Conservation (phyloP, 2,329 filamentous ascomycete species). For the Paecilomyces fulvus region DNA sequence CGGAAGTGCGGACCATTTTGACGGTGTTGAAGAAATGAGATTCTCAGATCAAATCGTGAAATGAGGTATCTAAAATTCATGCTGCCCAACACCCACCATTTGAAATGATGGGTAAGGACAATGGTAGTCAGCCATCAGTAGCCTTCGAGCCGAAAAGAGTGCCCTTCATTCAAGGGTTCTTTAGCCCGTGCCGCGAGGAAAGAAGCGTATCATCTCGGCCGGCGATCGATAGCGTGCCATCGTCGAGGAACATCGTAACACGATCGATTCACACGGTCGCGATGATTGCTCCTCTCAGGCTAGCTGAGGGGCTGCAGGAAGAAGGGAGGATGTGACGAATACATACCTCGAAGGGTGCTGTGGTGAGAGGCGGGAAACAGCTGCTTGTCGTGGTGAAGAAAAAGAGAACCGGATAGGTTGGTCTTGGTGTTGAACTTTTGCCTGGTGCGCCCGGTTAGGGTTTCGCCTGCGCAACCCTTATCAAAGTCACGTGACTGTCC, state of each 20-base stretch:
- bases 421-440: conserved; percentile 15
- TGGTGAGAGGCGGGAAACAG: conserved; percentile 18
- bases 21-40: conserved; percentile 41
- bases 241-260: not conserved
- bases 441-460: conserved; percentile 26
- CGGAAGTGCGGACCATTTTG: conserved; percentile 99
- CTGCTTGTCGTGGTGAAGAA: conserved; percentile 7
- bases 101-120: conserved; percentile 4
- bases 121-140: conserved; percentile 53
- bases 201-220: conserved; percentile 35
- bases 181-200: conserved; percentile 50
- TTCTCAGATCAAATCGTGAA: conserved; percentile 45
- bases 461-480: conserved; percentile 18
- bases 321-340: conserved; percentile 10
- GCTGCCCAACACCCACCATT: conserved; percentile 1
- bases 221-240: not conserved
- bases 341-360: conserved; percentile 36
- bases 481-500: conserved; percentile 17
- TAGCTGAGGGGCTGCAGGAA: conserved; percentile 32
- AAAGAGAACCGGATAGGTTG: conserved; percentile 8
- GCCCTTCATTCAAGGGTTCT: conserved; percentile 57
- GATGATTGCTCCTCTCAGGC: conserved; percentile 38
- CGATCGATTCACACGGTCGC: conserved; percentile 3
- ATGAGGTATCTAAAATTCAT: conserved; percentile 50
- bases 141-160: conserved; percentile 59